These are phyloP conservation scores for Coemansia biformis DNA, from an alignment of 192 early-diverging fungal species.

Conservation along the genomic window DNA sequence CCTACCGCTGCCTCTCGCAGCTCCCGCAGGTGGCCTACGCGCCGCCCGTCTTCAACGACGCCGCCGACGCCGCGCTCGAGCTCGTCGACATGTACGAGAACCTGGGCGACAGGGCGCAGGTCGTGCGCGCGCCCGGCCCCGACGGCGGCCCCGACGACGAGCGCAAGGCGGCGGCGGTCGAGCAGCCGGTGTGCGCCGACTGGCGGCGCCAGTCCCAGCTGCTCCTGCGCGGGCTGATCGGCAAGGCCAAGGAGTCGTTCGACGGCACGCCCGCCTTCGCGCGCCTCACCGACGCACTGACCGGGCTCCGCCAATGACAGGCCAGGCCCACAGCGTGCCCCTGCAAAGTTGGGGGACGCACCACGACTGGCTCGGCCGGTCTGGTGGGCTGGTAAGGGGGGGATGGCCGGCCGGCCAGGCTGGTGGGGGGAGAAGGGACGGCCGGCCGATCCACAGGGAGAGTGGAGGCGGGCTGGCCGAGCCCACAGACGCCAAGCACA, in stretches of 20 bases:
- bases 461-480: too few species aligned
- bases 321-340: too few species aligned
- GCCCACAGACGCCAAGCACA: too few species aligned
- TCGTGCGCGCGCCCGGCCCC: slow-evolving; percentile 20
- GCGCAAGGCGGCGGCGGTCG: slow-evolving; percentile 36
- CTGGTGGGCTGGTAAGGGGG: too few species aligned
- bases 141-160: slow-evolving; percentile 29
- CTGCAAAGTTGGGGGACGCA: too few species aligned
- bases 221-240: slow-evolving; percentile 77
- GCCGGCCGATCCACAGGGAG: too few species aligned
- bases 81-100: slow-evolving; percentile 75
- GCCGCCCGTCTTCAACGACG: slow-evolving; percentile 62
- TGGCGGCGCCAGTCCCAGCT: slow-evolving; percentile 84
- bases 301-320: slow-evolving; percentile 50
- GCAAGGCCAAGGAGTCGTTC: slow-evolving; percentile 70
- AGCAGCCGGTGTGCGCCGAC: slow-evolving; percentile 67
- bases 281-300: slow-evolving; percentile 58
- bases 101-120: slow-evolving; percentile 57
- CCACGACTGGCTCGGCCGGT: too few species aligned
- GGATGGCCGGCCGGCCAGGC: too few species aligned
- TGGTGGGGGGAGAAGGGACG: too few species aligned
- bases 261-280: slow-evolving; percentile 60
- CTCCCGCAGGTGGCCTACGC: slow-evolving; percentile 72
- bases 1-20: slow-evolving; percentile 76
- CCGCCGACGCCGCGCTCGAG: slow-evolving; percentile 64